Evolutionary conservation across 129 eudicot species (phyloP).

Genomic region (Scalesia atractyloides): DNA sequence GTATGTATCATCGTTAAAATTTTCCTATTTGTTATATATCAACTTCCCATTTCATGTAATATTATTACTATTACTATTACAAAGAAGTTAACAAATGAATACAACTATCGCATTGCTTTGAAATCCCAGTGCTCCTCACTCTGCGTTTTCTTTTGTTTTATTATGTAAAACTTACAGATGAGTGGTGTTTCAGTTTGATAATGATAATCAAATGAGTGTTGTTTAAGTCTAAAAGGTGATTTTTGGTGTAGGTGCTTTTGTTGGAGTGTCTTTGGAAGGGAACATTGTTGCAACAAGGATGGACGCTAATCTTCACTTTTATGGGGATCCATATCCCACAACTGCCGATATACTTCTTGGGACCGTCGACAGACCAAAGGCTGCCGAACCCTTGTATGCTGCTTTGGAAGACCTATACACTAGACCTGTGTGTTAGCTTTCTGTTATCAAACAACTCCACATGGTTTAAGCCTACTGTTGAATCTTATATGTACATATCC

Average conservation of each 20-base stretch:
- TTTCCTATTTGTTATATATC: background rate
- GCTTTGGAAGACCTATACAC: slow-evolving; percentile 70
- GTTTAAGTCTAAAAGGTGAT: background rate
- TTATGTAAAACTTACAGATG: background rate
- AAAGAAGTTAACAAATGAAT: background rate
- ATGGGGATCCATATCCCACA: slow-evolving; percentile 96
- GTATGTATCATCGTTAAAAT: slow-evolving; percentile 36
- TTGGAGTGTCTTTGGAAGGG: slow-evolving; percentile 95
- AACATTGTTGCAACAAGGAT: slow-evolving; percentile 85
- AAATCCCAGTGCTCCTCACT: background rate
- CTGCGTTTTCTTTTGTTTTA: background rate
- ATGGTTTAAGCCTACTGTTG: no score
- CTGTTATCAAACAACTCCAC: no score
- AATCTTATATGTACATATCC: no score
- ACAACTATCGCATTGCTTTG: background rate
- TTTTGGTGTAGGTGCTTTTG: slow-evolving; percentile 76
- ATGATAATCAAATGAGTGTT: background rate
- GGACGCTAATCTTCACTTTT: slow-evolving; percentile 83
- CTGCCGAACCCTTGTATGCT: slow-evolving; percentile 87
- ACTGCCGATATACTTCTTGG: slow-evolving; percentile 87
- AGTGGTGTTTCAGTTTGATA: background rate
- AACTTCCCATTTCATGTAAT: background rate
- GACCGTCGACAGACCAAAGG: slow-evolving; percentile 85
- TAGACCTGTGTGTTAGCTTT: slow-evolving; percentile 30
- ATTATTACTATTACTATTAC: background rate